These are phyloP conservation scores for Globisporangium cederbergense DNA, from an alignment of 352 stramenopile species.

Conservation along the genomic window DNA sequence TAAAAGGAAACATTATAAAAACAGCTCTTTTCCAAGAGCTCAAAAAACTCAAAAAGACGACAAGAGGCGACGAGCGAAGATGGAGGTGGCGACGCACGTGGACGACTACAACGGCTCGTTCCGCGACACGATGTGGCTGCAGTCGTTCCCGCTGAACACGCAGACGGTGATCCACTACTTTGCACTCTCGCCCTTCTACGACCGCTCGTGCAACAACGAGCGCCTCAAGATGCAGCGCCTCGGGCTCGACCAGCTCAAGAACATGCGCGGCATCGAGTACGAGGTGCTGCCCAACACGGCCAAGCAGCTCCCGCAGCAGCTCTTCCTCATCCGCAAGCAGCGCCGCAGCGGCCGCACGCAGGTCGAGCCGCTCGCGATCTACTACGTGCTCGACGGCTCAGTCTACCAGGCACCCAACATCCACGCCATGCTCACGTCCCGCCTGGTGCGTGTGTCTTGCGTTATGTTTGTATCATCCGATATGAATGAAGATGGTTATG, in stretches of 20 bases:
- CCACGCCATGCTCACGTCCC: constrained; percentile 84
- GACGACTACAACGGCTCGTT: constrained; percentile 89
- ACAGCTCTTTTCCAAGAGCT: neutral
- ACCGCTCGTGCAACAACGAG: constrained; percentile 89
- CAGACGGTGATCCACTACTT: constrained; percentile 90
- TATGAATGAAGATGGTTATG: neutral
- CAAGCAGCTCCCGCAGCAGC: constrained; percentile 84
- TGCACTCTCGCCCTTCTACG: constrained; percentile 85
- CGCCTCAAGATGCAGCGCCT: constrained; percentile 89
- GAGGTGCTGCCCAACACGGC: constrained; percentile 76
- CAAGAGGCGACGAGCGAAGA: constrained; percentile 18
- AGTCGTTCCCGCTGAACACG: constrained; percentile 76
- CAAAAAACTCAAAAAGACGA: neutral
- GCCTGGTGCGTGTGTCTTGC: constrained; percentile 66
- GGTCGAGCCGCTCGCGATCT: constrained; percentile 79
- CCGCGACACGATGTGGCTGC: constrained; percentile 85
- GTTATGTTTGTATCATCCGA: neutral
- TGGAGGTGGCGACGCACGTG: constrained; percentile 69
- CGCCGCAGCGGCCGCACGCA: constrained; percentile 68
- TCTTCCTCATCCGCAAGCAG: constrained; percentile 88
- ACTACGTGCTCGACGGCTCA: constrained; percentile 86
- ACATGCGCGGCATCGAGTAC: constrained; percentile 87
- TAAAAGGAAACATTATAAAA: neutral
- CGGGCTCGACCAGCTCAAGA: constrained; percentile 83
- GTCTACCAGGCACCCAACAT: constrained; percentile 88